Conservation (phyloP, 2,329 filamentous ascomycete species). For the Ascochyta clinopodiicola region DNA sequence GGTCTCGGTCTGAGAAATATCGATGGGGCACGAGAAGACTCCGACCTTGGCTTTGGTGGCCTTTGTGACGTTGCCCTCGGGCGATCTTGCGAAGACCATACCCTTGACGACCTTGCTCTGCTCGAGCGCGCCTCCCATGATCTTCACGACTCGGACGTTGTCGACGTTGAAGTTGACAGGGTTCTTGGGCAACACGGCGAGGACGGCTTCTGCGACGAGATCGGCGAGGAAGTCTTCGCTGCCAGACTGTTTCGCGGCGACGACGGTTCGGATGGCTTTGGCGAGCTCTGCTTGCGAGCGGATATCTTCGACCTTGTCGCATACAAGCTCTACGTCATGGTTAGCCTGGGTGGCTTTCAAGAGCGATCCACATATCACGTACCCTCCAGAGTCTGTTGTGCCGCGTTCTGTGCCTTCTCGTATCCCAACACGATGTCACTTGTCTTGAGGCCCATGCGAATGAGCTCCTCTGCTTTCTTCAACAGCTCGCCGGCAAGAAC, state of each 20-base stretch:
- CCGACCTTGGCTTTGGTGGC: slow-evolving; percentile 92
- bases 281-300: slow-evolving; percentile 80
- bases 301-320: slow-evolving; percentile 89
- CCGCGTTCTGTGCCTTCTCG: slow-evolving; percentile 90
- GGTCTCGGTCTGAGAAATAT: slow-evolving; percentile 95
- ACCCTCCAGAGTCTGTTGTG: slow-evolving; percentile 82
- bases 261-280: slow-evolving; percentile 94
- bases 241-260: slow-evolving; percentile 95
- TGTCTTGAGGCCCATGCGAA: slow-evolving; percentile 98
- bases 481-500: slow-evolving; percentile 92
- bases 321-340: slow-evolving; percentile 69
- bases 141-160: slow-evolving; percentile 98
- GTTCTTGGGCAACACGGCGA: slow-evolving; percentile 94
- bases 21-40: slow-evolving; percentile 95
- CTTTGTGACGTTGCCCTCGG: slow-evolving; percentile 89
- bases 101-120: slow-evolving; percentile 95
- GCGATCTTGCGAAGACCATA: slow-evolving; percentile 97
- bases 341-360: slow-evolving; percentile 22
- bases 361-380: slow-evolving; percentile 24
- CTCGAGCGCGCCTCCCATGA: slow-evolving; percentile 95
- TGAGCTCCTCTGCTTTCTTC: slow-evolving; percentile 94
- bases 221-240: slow-evolving; percentile 86
- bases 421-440: slow-evolving; percentile 96
- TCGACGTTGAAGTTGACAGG: slow-evolving; percentile 97
- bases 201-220: slow-evolving; percentile 82